These are phyloP conservation scores for Arthromyces matolae DNA, from an alignment of 768 basidiomycete genomes.

Conservation along the genomic window DNA sequence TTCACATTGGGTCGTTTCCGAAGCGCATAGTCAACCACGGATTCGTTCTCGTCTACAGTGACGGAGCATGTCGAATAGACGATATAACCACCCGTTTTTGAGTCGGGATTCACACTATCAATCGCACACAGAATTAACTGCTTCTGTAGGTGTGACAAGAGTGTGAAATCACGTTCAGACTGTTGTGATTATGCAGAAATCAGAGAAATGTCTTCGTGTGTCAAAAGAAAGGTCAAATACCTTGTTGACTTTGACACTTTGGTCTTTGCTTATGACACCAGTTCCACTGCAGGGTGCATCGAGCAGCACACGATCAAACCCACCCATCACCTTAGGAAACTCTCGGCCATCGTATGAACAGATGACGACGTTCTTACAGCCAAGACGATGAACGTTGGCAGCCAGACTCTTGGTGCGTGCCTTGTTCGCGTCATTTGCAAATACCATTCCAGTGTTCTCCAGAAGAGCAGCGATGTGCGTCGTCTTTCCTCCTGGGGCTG, in stretches of 20 bases:
- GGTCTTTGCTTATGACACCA: constrained; percentile 96
- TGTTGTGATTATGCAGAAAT: constrained; percentile 31
- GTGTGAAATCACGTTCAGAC: constrained; percentile 93
- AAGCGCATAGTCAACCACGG: constrained; percentile 95
- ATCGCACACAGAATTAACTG: constrained; percentile 97
- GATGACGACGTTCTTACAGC: constrained; percentile 96
- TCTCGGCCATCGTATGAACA: constrained; percentile 97
- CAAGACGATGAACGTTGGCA: constrained; percentile 93
- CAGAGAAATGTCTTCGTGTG: background rate
- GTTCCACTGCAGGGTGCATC: constrained; percentile 99
- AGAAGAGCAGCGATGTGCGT: constrained; percentile 96
- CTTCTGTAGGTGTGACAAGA: constrained; percentile 96
- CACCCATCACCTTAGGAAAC: constrained; percentile 98
- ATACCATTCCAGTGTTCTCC: constrained; percentile 96
- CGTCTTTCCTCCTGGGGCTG: constrained; percentile 96
- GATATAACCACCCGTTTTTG: constrained; percentile 87
- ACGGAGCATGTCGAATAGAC: constrained; percentile 99
- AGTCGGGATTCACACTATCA: constrained; percentile 88
- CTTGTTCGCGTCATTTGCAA: constrained; percentile 96
- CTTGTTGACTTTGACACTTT: constrained; percentile 98
- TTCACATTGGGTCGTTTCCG: constrained; percentile 90
- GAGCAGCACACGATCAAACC: constrained; percentile 94
- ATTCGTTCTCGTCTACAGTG: constrained; percentile 97
- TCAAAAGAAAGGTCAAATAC: constrained; percentile 35
- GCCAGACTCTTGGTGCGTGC: constrained; percentile 92